A percentile compares a stretch with the other conserved stretches of the same genome.
phyloP scores from a whole-genome alignment of 2,329 filamentous ascomycete species.

The Camillea tinctor region DNA sequence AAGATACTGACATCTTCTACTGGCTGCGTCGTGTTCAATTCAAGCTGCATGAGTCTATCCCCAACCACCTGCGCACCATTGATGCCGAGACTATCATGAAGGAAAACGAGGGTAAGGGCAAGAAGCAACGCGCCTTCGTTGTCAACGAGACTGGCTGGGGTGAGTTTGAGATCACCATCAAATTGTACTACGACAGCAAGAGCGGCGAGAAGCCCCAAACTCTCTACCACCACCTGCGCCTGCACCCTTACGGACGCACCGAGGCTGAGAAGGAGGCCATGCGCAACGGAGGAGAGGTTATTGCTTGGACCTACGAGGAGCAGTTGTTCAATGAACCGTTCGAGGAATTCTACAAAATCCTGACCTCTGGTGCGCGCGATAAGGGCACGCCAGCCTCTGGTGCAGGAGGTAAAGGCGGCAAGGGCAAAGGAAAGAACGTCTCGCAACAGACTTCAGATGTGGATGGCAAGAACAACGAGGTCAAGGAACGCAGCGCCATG shows the following conservation, averaged over 20 bases:
- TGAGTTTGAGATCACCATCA: conserved; percentile 94
- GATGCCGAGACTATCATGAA: conserved; percentile 32
- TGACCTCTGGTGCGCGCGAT: conserved; percentile 70
- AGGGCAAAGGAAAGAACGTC: conserved; percentile 52
- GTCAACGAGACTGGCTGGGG: conserved; percentile 96
- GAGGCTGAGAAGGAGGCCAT: conserved; percentile 68
- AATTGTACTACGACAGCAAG: conserved; percentile 88
- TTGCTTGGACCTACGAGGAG: conserved; percentile 85
- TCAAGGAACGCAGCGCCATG: conserved; percentile 65
- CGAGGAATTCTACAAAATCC: conserved; percentile 82
- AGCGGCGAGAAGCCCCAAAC: conserved; percentile 92
- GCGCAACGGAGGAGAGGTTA: conserved; percentile 63
- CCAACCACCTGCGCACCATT: conserved; percentile 79
- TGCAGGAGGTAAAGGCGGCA: conserved; percentile 44
- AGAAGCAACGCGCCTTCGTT: conserved; percentile 61
- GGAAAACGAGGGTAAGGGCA: conserved; percentile 37
- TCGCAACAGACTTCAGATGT: conserved; percentile 5
- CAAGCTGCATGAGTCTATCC: conserved; percentile 96
- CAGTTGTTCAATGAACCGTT: conserved; percentile 97
- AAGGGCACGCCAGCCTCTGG: conserved; percentile 38
- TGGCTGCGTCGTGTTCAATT: conserved; percentile 98
- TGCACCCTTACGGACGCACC: conserved; percentile 85
- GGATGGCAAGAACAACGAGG: conserved; percentile 36
- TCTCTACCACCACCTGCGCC: conserved; percentile 86
- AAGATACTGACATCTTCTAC: conserved; percentile 87